Evolutionary conservation across 208 protist species (phyloP), one percentile per base, ranked within the genome.

Genomic region (Acanthamoeba triangularis): DNA sequence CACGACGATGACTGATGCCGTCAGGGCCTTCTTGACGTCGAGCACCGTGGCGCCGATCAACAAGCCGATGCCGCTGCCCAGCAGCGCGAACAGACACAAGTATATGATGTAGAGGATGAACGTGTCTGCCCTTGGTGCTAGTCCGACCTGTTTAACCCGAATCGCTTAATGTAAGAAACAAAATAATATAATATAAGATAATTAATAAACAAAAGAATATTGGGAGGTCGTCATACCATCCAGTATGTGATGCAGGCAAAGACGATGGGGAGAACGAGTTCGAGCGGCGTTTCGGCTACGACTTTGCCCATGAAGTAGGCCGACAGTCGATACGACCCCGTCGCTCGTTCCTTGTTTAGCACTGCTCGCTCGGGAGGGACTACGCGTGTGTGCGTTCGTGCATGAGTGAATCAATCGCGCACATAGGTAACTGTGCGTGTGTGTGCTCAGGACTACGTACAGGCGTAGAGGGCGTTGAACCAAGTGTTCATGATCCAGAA

Each of bases 221-320:
- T 52, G 49, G 20, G 80, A 88, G 13, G 65, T n/a, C n/a, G 80
- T 0, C 80, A 49, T 6, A 94, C 80, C 96, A 96, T 95, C 84
- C 78, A 96, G 87, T 95, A 97, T 61, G 82, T 82, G 65, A 97
- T 97, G 37, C 63, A 96, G 44, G 63, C 80, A n/a, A 95, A 97
- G 30, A 96, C 94, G 49, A 96, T 61, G 4, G 96, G 96, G 0
- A 95, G 33, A 20, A 97, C 10, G 3, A 97, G 30, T 1, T 94
- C 35, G 10, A 97, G 25, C 8, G 96, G 96, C 3, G 47, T 61
- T 25, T 97, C 96, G 5, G 90, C 65, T 0, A 97, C 0, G 2
- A 72, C 63, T 93, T 97, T 97, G 30, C 61, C 96, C 10, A 96
- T 69, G 61, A 97, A 97, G 72, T 96, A 97, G 13, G 95, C 47